These are phyloP conservation scores for Aspergillus heteromorphus DNA, from an alignment of 495 filamentous ascomycete species.

Conservation along the genomic window DNA sequence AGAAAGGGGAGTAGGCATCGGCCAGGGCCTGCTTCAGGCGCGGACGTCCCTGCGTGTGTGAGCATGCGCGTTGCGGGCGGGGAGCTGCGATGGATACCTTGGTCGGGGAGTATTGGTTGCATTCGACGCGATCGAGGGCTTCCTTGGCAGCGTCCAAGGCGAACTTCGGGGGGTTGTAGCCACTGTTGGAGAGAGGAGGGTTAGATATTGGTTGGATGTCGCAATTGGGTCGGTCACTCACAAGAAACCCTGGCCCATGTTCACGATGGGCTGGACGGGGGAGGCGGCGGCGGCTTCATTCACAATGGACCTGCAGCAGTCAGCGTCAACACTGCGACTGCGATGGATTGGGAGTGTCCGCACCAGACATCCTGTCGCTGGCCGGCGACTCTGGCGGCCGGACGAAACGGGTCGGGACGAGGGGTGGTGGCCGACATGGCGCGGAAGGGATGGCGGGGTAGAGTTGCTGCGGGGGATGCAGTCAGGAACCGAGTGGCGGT, in stretches of 20 bases:
- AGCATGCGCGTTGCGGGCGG: background rate
- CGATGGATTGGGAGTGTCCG: constrained; percentile 1
- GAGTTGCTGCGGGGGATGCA: constrained; percentile 3
- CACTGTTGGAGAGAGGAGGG: constrained; percentile 37
- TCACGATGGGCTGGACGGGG: constrained; percentile 84
- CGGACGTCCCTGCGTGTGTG: constrained; percentile 60
- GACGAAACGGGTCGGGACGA: constrained; percentile 52
- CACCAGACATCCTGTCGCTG: constrained; percentile 94
- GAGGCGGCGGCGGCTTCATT: constrained; percentile 86
- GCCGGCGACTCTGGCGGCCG: constrained; percentile 72
- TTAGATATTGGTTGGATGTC: too few species aligned
- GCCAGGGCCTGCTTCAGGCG: constrained; percentile 87
- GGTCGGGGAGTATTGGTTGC: constrained; percentile 97
- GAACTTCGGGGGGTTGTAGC: constrained; percentile 92
- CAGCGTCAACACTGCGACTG: constrained; percentile 5
- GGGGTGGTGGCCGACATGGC: constrained; percentile 41
- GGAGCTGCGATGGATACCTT: constrained; percentile 54
- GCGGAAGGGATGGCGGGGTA: constrained; percentile 27
- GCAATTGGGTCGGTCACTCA: constrained; percentile 22
- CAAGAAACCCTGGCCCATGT: constrained; percentile 97
- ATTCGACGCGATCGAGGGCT: constrained; percentile 87
- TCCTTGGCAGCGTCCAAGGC: constrained; percentile 86
- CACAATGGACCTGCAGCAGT: constrained; percentile 70
- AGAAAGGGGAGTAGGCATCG: constrained; percentile 81
- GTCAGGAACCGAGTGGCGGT: constrained; percentile 1